Evolutionary conservation across 192 early-diverging fungal species (phyloP), one percentile per base, ranked within the genome.

Genomic region (Coemansia sp.): DNA sequence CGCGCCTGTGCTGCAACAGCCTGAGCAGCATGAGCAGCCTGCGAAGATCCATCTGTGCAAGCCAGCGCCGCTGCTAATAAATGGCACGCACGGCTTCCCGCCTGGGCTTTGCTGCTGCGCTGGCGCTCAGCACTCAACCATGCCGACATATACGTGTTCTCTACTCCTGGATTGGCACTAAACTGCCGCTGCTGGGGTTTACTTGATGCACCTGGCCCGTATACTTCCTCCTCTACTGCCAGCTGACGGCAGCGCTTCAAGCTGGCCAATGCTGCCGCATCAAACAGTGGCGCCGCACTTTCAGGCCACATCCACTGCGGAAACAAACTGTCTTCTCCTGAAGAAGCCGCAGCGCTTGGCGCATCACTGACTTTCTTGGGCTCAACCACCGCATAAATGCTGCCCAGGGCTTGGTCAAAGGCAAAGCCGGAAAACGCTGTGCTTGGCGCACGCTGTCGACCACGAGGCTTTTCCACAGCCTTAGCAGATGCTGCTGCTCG

Each of bases 251-350:
- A 31, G 23, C 56, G 50, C 30, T 54, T 53, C 50, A 65, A n/a
- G 5, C 54, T 61, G 20, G 73, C 66, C 23, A 50, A 47, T 8
- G 73, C 58, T 1, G 73, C 73, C 2, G 51, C 36, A 20, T 53
- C 59, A 20, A 66, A 31, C 26, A 69, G 54, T 26, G 45, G 37
- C 15, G 73, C 39, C 0, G 67, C 55, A n/a, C 17, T 63, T 23
- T 52, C 51, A 0, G 67, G 59, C 73, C 73, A 76, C 40, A 59
- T 58, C 66, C 66, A 69, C 43, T 37, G 56, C 40, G 73, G 62
- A 30, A 53, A 52, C 42, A 59, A 15, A 23, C 44, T 47, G 32
- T 49, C 51, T 0, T 26, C 45, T 14, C 11, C 23, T n/a, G 11
- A 10, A 0, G 45, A 5, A 23, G 14, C 45, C 6, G 16, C 15